phyloP scores from a whole-genome alignment of 495 filamentous ascomycete genomes.

The Penicillium flavigenum region DNA sequence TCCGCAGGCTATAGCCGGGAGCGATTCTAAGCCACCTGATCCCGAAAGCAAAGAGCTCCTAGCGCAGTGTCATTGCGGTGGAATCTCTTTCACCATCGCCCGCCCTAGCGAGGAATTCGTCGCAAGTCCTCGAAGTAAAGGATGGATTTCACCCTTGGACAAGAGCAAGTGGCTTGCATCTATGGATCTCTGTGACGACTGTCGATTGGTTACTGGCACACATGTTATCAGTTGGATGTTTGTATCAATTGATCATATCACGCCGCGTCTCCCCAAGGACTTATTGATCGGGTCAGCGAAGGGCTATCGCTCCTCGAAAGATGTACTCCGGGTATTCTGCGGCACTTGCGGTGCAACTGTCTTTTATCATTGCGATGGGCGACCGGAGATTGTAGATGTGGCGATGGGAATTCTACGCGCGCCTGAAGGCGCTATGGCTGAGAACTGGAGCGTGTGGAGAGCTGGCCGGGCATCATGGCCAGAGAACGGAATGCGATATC shows the following conservation, averaged over 20 bases:
- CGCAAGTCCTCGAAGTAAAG: conserved; percentile 26
- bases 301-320: conserved; percentile 43
- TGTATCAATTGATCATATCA: conserved; percentile 26
- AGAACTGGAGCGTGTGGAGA: conserved; percentile 42
- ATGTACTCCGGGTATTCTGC: conserved; percentile 53
- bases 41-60: conserved; percentile 21
- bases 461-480: conserved; percentile 27
- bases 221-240: conserved; percentile 51
- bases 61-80: conserved; percentile 50
- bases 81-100: conserved; percentile 44
- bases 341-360: conserved; percentile 49
- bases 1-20: conserved; percentile 3
- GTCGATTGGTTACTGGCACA: conserved; percentile 45
- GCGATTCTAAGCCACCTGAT: neutral
- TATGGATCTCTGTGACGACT: conserved; percentile 52
- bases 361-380: conserved; percentile 45
- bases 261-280: conserved; percentile 26
- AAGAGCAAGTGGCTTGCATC: conserved; percentile 40
- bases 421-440: conserved; percentile 49
- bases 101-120: conserved; percentile 32
- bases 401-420: conserved; percentile 50
- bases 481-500: conserved; percentile 34
- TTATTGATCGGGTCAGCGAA: conserved; percentile 45
- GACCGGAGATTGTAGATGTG: conserved; percentile 49
- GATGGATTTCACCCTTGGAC: conserved; percentile 43